Conservation (phyloP, 352 stramenopile genomes). For the Halophytophthora polymorphica region DNA sequence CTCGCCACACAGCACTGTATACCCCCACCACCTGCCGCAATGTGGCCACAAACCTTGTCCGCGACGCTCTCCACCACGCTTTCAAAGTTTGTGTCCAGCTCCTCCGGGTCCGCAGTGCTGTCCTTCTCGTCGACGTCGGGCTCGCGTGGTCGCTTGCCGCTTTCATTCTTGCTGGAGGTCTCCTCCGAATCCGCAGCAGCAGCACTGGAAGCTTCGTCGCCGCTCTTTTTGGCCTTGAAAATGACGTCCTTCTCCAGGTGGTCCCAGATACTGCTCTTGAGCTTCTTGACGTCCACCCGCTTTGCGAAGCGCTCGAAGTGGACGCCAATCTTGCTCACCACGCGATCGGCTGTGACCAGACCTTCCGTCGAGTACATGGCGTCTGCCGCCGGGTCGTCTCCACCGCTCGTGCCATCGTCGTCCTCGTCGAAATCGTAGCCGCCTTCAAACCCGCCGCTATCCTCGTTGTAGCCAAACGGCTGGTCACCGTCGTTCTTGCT, state of each 20-base stretch:
- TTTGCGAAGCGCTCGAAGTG: conserved; percentile 94
- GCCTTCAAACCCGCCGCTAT: conserved; percentile 34
- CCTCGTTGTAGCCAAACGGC: conserved; percentile 39
- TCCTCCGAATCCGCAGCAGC: conserved; percentile 5
- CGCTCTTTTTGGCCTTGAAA: neutral
- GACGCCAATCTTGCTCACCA: conserved; percentile 94
- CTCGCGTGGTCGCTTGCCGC: conserved; percentile 28
- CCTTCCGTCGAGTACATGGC: conserved; percentile 44
- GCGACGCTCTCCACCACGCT: conserved; percentile 90
- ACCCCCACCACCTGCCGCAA: neutral
- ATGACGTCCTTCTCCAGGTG: conserved; percentile 51
- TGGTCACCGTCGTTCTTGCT: conserved; percentile 18
- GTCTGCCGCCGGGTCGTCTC: conserved; percentile 25
- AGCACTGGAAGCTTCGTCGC: neutral
- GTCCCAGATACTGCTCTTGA: conserved; percentile 96
- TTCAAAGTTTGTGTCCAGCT: conserved; percentile 78
- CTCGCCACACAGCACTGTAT: conserved; percentile 6
- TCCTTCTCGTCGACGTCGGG: conserved; percentile 18
- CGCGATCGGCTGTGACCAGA: conserved; percentile 85
- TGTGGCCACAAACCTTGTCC: conserved; percentile 42
- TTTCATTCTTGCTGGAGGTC: conserved; percentile 20
- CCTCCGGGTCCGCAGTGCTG: conserved; percentile 11
- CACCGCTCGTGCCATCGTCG: conserved; percentile 29
- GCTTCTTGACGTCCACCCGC: conserved; percentile 95
- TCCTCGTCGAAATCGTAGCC: conserved; percentile 39